These are phyloP conservation scores for Paxillus rubicundulus DNA, from an alignment of 768 basidiomycete species.

Conservation along the genomic window DNA sequence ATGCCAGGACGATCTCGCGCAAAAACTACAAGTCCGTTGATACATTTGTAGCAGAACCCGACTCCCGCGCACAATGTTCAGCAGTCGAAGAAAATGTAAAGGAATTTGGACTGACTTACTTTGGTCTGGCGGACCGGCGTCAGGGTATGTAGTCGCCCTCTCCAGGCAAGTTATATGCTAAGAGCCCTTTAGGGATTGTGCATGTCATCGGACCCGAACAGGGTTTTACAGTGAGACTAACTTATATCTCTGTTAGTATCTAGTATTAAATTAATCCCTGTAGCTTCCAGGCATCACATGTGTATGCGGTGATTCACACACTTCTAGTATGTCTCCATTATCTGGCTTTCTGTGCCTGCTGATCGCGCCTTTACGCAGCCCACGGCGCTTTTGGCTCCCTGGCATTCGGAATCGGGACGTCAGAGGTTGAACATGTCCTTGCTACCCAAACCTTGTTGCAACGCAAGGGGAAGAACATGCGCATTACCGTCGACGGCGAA, in stretches of 20 bases:
- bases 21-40: constrained; percentile 71
- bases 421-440: constrained; percentile 91
- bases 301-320: constrained; percentile 93
- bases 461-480: constrained; percentile 90
- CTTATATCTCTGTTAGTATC: neutral
- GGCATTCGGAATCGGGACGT: constrained; percentile 92
- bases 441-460: constrained; percentile 89
- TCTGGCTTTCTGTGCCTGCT: neutral
- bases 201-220: constrained; percentile 94
- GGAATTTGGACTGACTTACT: constrained; percentile 89
- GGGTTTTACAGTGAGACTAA: constrained; percentile 72
- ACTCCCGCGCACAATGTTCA: constrained; percentile 79
- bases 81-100: constrained; percentile 89
- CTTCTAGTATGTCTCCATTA: constrained; percentile 61
- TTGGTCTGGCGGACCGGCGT: constrained; percentile 84
- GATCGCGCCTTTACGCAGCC: constrained; percentile 41
- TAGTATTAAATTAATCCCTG: constrained; percentile 1
- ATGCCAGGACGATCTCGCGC: constrained; percentile 61
- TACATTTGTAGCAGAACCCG: constrained; percentile 78
- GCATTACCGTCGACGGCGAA: constrained; percentile 81
- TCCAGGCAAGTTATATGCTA: constrained; percentile 9
- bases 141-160: constrained; percentile 54
- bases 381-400: constrained; percentile 93
- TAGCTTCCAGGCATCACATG: constrained; percentile 76
- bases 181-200: constrained; percentile 59